Evolutionary conservation across 2,329 filamentous ascomycete genomes (phyloP), one percentile per base, ranked within the genome.

Genomic region (Curvularia eragrostidis): DNA sequence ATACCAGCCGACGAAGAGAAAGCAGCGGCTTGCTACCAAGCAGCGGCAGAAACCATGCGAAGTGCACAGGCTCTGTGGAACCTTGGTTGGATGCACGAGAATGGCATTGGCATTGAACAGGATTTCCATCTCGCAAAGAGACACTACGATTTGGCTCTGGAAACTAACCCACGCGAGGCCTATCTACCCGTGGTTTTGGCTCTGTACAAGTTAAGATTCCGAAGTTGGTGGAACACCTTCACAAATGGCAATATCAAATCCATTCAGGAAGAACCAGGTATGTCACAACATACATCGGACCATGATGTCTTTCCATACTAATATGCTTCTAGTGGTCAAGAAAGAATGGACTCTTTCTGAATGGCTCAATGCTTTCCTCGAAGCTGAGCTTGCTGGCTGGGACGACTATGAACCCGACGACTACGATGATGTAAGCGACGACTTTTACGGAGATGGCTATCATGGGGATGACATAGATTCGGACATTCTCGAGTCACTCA

Each of bases 81-180:
- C 70, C 82, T 99, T 13, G 96, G 95, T 5, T 99, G 95, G 95
- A 98, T 99, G 94, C 93, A 99, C 72, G 95, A 99, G 78, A 97
- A 98, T 71, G 95, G 95, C 7, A 84, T 98, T 48, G 92, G 93
- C 1, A 85, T 98, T 19, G 89, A 91, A 53, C 95, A 99, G 74
- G 95, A 99, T 73, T 99, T 96, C 75, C 95, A 99, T 72, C 87
- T 99, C 55, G 95, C 96, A 2, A 99, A 99, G 79, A 84, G 95
- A 52, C 97, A 93, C 78, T 99, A 99, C 73, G 95, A 99, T 69
- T 85, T 95, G 59, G 94, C 95, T 1, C 81, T 97, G 28, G 91
- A 93, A 71, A 93, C 94, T 0, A 99, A 97, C 69, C 85, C 71
- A 9, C 66, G 89, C 48, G 96, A 99, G 77, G 93, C 95, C 0